phyloP scores from a whole-genome alignment of 768 basidiomycete genomes.

The Boletus rex-veris region DNA sequence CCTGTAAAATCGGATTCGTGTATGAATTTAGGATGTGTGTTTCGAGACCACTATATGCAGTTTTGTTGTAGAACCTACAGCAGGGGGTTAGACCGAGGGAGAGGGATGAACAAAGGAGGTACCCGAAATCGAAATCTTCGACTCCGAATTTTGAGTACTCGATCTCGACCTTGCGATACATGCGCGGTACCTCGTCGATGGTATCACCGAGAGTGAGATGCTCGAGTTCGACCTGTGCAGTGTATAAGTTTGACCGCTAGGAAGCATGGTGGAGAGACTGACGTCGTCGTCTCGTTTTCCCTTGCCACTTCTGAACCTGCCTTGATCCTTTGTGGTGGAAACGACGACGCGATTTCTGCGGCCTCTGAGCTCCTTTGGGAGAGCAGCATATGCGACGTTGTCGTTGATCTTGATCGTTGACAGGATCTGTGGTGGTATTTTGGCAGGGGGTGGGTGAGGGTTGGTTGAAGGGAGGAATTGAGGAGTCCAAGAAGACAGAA shows the following conservation, averaged over 20 bases:
- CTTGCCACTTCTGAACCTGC: constrained; percentile 86
- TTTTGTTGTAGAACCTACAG: constrained; percentile 88
- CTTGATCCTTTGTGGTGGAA: constrained; percentile 51
- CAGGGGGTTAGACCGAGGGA: neutral
- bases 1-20: constrained; percentile 86
- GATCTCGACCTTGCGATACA: constrained; percentile 92
- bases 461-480: constrained; percentile 52
- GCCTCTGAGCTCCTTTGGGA: constrained; percentile 83
- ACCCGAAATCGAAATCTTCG: constrained; percentile 99
- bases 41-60: constrained; percentile 86
- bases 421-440: constrained; percentile 78
- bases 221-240: constrained; percentile 48
- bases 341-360: constrained; percentile 69
- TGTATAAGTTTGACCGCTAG: constrained; percentile 1
- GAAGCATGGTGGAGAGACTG: constrained; percentile 2
- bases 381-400: constrained; percentile 82
- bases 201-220: constrained; percentile 49
- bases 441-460: constrained; percentile 60
- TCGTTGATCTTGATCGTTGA: constrained; percentile 82
- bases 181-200: constrained; percentile 64
- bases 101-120: constrained; percentile 16
- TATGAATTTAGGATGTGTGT: constrained; percentile 98
- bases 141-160: constrained; percentile 98
- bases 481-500: constrained; percentile 65
- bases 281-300: constrained; percentile 44